Conservation (phyloP, 2,329 filamentous ascomycete genomes). For the Aspergillus cejpii region DNA sequence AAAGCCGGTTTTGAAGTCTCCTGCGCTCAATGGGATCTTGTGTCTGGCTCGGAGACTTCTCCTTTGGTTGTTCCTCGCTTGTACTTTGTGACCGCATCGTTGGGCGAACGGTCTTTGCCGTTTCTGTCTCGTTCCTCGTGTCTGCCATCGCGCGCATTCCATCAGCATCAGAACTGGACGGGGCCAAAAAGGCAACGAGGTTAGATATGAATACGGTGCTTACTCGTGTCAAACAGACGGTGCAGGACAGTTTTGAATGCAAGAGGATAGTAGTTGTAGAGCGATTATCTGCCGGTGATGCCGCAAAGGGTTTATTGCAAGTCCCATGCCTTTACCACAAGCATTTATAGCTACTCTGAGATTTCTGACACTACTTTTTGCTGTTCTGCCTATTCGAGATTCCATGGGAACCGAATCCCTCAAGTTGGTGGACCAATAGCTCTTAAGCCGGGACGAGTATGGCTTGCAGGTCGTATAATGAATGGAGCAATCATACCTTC, state of each 20-base stretch:
- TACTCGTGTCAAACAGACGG: no score
- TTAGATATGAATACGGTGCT: no score
- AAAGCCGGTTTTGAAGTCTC: constrained; percentile 29
- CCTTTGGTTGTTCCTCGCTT: constrained; percentile 8
- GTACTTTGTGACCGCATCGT: constrained; percentile 6
- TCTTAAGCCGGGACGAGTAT: not conserved
- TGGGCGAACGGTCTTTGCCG: not conserved
- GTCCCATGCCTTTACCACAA: no score
- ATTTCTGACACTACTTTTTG: no score
- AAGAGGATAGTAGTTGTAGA: no score
- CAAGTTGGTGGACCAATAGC: not conserved
- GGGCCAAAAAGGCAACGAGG: not conserved
- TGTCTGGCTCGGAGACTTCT: constrained; percentile 12
- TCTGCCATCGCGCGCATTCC: not conserved
- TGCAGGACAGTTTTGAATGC: no score
- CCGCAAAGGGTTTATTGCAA: no score
- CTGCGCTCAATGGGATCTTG: constrained; percentile 29
- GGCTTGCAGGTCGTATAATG: not conserved
- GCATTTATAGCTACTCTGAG: no score
- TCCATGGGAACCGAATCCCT: no score
- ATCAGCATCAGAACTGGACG: not conserved
- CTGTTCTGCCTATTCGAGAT: no score
- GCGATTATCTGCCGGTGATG: no score
- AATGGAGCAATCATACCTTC: not conserved
- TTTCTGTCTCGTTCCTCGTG: not conserved